Conservation (phyloP, 1,139 yeast species). For the Yamadazyma dendronema region DNA sequence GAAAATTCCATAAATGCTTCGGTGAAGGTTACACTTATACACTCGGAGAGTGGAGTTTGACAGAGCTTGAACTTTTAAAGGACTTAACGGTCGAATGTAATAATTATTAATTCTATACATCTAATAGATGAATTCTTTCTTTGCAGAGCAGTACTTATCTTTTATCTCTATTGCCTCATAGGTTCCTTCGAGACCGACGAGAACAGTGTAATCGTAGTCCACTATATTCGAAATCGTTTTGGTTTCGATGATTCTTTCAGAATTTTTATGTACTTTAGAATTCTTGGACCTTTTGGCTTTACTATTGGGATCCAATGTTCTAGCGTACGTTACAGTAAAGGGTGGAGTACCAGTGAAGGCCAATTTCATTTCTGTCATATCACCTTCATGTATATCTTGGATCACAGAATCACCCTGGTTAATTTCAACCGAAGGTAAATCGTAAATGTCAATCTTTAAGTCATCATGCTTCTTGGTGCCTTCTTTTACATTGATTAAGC, state of each 20-base stretch:
- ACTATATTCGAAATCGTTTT: slow-evolving; percentile 70
- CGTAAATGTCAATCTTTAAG: slow-evolving; percentile 60
- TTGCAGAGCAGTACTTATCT: slow-evolving; percentile 75
- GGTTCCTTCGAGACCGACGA: slow-evolving; percentile 86
- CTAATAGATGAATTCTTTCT: slow-evolving; percentile 18
- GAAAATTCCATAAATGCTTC: slow-evolving; percentile 2
- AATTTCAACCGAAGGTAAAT: slow-evolving; percentile 88
- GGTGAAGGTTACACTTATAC: slow-evolving; percentile 4
- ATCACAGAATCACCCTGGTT: slow-evolving; percentile 74
- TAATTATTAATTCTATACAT: slow-evolving; percentile 5
- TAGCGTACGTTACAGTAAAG: slow-evolving; percentile 56
- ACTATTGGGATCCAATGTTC: slow-evolving; percentile 44
- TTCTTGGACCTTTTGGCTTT: slow-evolving; percentile 21
- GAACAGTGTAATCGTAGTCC: slow-evolving; percentile 64
- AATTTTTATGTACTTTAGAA: slow-evolving; percentile 18
- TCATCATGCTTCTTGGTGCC: slow-evolving; percentile 36
- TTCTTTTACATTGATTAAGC: slow-evolving; percentile 59
- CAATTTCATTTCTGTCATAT: slow-evolving; percentile 69
- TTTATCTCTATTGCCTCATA: slow-evolving; percentile 87
- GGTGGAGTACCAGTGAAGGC: slow-evolving; percentile 74
- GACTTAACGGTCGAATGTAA: slow-evolving; percentile 2
- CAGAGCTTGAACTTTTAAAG: slow-evolving; percentile 6
- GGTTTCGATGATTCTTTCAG: slow-evolving; percentile 61
- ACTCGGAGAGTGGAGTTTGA: slow-evolving; percentile 6
- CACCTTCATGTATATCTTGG: slow-evolving; percentile 87